phyloP scores from a whole-genome alignment of 179 eudicot species.

The Sideroxylon spinosum region DNA sequence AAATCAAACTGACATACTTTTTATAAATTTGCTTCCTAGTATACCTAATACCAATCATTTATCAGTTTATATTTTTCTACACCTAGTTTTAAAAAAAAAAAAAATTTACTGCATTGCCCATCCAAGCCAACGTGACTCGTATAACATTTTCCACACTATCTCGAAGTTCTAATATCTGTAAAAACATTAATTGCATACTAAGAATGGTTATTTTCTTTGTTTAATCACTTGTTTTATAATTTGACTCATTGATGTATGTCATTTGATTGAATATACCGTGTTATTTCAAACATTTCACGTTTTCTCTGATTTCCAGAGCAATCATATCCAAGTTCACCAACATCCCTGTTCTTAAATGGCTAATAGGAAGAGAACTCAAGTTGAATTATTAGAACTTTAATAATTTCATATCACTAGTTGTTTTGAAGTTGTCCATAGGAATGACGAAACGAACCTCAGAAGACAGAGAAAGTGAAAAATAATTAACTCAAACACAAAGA shows the following conservation, averaged over 20 bases:
- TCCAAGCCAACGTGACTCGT: slow-evolving; percentile 54
- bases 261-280: too few relatives aligned
- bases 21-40: slow-evolving; percentile 88
- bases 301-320: slow-evolving; percentile 39
- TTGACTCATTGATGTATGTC: background rate
- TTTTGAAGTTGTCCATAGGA: background rate
- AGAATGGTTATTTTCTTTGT: background rate
- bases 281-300: slow-evolving; percentile 42
- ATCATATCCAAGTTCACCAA: slow-evolving; percentile 31
- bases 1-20: slow-evolving; percentile 42
- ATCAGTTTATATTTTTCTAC: slow-evolving; percentile 23
- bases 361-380: slow-evolving; percentile 24
- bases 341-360: slow-evolving; percentile 37
- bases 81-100: slow-evolving; percentile 21
- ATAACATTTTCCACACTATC: slow-evolving; percentile 57
- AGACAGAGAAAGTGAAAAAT: background rate
- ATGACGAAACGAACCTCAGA: background rate
- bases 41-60: slow-evolving; percentile 65
- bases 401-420: background rate
- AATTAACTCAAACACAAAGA: background rate
- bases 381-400: background rate
- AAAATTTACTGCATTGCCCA: slow-evolving; percentile 19
- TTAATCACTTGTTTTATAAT: background rate
- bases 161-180: slow-evolving; percentile 61
- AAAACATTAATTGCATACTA: slow-evolving; percentile 1